Evolutionary conservation across 805 yeast genomes (phyloP).

Genomic region (Dipodascopsis uninucleata): DNA sequence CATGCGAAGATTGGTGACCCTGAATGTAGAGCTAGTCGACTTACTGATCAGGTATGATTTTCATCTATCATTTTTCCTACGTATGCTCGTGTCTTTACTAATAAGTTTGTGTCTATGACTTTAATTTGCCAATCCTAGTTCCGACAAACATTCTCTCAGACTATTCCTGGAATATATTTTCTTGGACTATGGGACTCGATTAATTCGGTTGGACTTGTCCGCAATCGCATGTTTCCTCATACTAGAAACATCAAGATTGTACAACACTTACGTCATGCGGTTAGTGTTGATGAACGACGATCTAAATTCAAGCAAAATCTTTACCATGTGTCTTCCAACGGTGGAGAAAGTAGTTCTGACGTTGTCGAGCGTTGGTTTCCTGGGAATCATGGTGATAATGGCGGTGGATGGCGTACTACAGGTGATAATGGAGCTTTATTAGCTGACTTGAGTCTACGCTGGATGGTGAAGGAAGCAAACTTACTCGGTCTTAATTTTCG

Average conservation of each 20-base stretch:
- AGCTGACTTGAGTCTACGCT: conserved; percentile 53
- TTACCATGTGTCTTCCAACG: conserved; percentile 27
- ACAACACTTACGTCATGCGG: conserved; percentile 61
- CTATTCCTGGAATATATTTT: conserved; percentile 47
- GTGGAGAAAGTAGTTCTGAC: conserved; percentile 29
- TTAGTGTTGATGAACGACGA: conserved; percentile 63
- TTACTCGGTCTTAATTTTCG: conserved; percentile 50
- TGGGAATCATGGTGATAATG: conserved; percentile 66
- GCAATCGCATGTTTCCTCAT: conserved; percentile 58
- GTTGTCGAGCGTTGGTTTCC: conserved; percentile 61
- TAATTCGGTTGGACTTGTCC: conserved; percentile 58
- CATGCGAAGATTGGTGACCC: conserved; percentile 55
- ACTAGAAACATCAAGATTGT: conserved; percentile 51
- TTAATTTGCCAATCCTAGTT: conserved; percentile 35
- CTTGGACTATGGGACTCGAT: conserved; percentile 71
- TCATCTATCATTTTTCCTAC: background rate
- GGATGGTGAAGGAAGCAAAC: conserved; percentile 57
- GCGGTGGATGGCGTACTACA: conserved; percentile 62
- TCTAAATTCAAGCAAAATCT: conserved; percentile 58
- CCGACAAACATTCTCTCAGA: conserved; percentile 50
- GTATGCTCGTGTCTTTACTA: background rate
- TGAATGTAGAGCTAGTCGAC: conserved; percentile 40
- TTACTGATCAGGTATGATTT: conserved; percentile 42
- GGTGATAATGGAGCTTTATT: conserved; percentile 41
- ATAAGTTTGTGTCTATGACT: background rate